These are phyloP conservation scores for Lactifluus hygrophoroides DNA, from an alignment of 768 basidiomycete species.

Conservation along the genomic window DNA sequence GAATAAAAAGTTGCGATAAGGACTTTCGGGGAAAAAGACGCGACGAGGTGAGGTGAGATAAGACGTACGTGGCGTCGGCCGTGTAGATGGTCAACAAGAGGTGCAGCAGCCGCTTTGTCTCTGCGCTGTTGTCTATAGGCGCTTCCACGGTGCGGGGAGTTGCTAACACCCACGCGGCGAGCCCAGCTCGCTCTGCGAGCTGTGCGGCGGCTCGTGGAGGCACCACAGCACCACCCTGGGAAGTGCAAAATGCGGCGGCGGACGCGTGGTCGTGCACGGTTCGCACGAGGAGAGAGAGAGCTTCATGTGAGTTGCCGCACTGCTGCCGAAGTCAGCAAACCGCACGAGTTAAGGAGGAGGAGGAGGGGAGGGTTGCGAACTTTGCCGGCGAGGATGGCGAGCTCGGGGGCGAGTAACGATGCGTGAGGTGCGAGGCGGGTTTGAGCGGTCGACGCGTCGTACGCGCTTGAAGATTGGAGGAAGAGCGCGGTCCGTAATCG, in stretches of 20 bases:
- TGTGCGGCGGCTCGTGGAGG: slow-evolving; percentile 45
- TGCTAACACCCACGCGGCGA: slow-evolving; percentile 45
- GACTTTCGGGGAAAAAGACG: background rate
- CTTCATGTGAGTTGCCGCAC: slow-evolving; percentile 52
- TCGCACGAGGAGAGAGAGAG: slow-evolving; percentile 59
- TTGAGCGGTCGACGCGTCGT: slow-evolving; percentile 45
- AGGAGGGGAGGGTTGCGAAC: slow-evolving; percentile 31
- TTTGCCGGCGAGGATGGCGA: slow-evolving; percentile 73
- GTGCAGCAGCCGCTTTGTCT: slow-evolving; percentile 54
- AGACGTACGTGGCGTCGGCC: slow-evolving; percentile 46
- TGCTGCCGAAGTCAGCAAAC: slow-evolving; percentile 16
- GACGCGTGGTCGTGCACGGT: slow-evolving; percentile 64
- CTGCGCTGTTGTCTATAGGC: slow-evolving; percentile 38
- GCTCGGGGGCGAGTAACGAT: slow-evolving; percentile 57
- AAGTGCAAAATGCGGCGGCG: slow-evolving; percentile 80
- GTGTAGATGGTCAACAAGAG: slow-evolving; percentile 77
- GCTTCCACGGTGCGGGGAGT: slow-evolving; percentile 35
- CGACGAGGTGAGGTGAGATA: slow-evolving; percentile 1
- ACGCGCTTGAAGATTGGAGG: slow-evolving; percentile 66
- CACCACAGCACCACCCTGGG: slow-evolving; percentile 70
- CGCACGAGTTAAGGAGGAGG: background rate
- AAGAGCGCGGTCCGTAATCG: slow-evolving; percentile 74
- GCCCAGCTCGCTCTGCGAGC: slow-evolving; percentile 40
- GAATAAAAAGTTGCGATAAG: background rate
- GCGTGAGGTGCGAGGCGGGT: slow-evolving; percentile 38